phyloP scores from a whole-genome alignment of 441 rosid genomes.

The Flueggea neowawraea region DNA sequence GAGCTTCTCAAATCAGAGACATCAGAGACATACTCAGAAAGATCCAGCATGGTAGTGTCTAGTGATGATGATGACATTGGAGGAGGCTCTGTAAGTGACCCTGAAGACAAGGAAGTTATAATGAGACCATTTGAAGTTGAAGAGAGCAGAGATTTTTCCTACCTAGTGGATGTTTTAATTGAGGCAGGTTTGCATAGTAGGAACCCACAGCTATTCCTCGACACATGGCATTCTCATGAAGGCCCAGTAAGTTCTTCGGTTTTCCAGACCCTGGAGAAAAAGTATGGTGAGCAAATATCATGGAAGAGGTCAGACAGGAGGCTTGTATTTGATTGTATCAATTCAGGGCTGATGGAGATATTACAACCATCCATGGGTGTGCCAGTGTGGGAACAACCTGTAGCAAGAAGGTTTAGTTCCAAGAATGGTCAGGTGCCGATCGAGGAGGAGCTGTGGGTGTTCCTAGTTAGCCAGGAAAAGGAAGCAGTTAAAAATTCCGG shows the following conservation, averaged over 20 bases:
- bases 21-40: constrained; percentile 46
- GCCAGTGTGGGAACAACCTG: constrained; percentile 41
- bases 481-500: constrained; percentile 35
- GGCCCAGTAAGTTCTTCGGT: constrained; percentile 33
- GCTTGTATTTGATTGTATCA: constrained; percentile 68
- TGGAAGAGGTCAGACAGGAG: constrained; percentile 79
- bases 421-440: constrained; percentile 21
- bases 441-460: constrained; percentile 52
- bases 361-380: constrained; percentile 35
- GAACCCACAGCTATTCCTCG: constrained; percentile 16
- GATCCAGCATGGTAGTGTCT: constrained; percentile 50
- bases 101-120: constrained; percentile 29
- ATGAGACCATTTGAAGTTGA: constrained; percentile 24
- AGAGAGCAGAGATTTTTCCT: constrained; percentile 59
- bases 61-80: constrained; percentile 44
- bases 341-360: constrained; percentile 38
- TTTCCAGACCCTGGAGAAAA: constrained; percentile 78
- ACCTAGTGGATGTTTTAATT: constrained; percentile 53
- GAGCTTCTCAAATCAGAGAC: constrained; percentile 51
- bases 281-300: constrained; percentile 44
- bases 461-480: constrained; percentile 40
- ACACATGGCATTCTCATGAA: constrained; percentile 26
- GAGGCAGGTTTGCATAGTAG: constrained; percentile 50
- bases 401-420: constrained; percentile 36
- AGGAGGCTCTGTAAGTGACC: constrained; percentile 19